These are phyloP conservation scores for Neonothopanus nambi DNA, from an alignment of 1,284 basidiomycete species.

Conservation along the genomic window DNA sequence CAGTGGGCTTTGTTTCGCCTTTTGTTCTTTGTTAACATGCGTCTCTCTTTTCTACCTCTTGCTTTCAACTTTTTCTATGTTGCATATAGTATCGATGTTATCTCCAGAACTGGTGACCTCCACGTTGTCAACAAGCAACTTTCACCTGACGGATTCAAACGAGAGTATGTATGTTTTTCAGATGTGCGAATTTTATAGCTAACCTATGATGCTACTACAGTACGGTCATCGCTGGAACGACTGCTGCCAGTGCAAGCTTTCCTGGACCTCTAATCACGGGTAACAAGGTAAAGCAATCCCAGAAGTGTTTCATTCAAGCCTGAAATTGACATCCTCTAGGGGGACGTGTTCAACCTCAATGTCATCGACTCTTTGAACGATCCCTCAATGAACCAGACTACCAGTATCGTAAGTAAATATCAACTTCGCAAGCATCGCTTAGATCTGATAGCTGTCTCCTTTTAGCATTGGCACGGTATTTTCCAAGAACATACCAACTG, in stretches of 20 bases:
- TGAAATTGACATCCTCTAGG: background rate
- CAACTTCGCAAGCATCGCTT: background rate
- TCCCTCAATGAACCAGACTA: constrained; percentile 14
- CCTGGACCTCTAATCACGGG: constrained; percentile 18
- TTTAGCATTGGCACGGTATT: constrained; percentile 22
- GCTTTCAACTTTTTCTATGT: constrained; percentile 6
- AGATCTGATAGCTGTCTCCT: background rate
- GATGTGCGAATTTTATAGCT: background rate
- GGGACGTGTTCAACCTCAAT: constrained; percentile 18
- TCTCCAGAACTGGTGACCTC: constrained; percentile 8
- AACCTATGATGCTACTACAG: too few relatives aligned
- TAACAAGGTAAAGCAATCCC: constrained; percentile 11
- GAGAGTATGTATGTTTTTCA: constrained; percentile 5
- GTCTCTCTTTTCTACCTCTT: constrained; percentile 8
- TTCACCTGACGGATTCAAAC: constrained; percentile 16
- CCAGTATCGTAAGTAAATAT: constrained; percentile 13
- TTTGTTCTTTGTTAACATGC: constrained; percentile 4
- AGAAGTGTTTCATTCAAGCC: background rate
- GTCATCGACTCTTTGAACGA: constrained; percentile 19
- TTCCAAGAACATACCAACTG: constrained; percentile 25
- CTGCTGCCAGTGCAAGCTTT: constrained; percentile 2
- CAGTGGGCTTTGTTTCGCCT: background rate
- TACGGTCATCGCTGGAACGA: constrained; percentile 14
- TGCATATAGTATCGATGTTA: constrained; percentile 10
- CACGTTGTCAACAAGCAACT: constrained; percentile 17